Evolutionary conservation across 2,329 filamentous ascomycete genomes (phyloP).

Genomic region (Boeremia exigua): DNA sequence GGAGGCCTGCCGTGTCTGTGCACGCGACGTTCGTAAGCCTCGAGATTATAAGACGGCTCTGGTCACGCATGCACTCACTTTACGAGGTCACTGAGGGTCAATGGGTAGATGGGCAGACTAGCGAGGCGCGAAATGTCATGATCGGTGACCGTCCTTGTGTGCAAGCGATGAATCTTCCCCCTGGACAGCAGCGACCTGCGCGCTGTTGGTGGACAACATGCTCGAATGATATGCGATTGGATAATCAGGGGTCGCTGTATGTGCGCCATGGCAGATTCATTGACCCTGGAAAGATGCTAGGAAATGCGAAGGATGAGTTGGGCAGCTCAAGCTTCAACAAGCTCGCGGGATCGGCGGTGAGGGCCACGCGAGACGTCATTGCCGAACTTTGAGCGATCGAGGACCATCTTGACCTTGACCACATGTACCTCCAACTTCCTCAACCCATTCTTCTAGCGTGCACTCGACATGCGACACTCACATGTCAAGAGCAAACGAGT

Average conservation of each 20-base stretch:
- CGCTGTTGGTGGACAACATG: constrained; percentile 37
- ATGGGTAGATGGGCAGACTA: constrained; percentile 75
- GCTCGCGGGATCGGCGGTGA: constrained; percentile 8
- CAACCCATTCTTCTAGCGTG: too few species aligned
- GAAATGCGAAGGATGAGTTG: background rate
- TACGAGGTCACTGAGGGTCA: constrained; percentile 87
- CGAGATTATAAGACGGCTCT: background rate
- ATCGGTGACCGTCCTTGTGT: constrained; percentile 61
- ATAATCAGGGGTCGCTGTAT: constrained; percentile 45
- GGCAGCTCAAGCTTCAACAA: constrained; percentile 14
- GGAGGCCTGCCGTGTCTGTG: constrained; percentile 78
- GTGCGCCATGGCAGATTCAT: constrained; percentile 33
- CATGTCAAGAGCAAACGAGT: too few species aligned
- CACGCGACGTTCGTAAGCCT: constrained; percentile 20
- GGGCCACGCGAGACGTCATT: constrained; percentile 1
- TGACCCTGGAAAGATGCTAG: background rate
- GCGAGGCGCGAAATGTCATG: constrained; percentile 81
- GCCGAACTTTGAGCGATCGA: background rate
- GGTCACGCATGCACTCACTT: constrained; percentile 62
- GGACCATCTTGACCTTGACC: too few species aligned
- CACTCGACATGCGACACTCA: too few species aligned
- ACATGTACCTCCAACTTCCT: too few species aligned
- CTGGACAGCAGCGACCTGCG: constrained; percentile 27
- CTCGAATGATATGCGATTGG: constrained; percentile 45
- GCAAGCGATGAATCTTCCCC: constrained; percentile 28